Evolutionary conservation across 2,329 filamentous ascomycete genomes (phyloP).

Genomic region (Pyrenochaeta sp.): DNA sequence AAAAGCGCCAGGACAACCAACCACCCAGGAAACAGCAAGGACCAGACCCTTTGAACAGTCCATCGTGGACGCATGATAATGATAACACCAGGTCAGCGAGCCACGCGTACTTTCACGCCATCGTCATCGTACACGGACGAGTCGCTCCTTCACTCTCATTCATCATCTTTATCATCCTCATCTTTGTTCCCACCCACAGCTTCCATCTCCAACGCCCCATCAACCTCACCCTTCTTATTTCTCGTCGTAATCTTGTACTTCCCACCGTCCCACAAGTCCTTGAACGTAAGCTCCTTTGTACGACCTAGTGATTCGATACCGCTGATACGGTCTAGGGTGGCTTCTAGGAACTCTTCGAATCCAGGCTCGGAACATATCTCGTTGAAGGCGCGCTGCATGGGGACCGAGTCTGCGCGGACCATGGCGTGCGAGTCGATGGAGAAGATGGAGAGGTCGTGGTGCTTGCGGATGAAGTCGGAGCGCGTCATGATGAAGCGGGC

Average conservation of each 20-base stretch:
- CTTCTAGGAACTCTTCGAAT: constrained; percentile 83
- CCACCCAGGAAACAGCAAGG: neutral
- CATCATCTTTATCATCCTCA: constrained; percentile 29
- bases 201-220: constrained; percentile 44
- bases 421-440: constrained; percentile 87
- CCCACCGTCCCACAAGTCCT: constrained; percentile 87
- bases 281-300: constrained; percentile 94
- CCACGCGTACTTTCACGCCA: neutral
- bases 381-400: constrained; percentile 92
- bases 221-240: constrained; percentile 39
- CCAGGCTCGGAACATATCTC: constrained; percentile 79
- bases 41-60: neutral
- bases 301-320: constrained; percentile 92
- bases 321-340: constrained; percentile 83
- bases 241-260: constrained; percentile 65
- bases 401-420: constrained; percentile 91
- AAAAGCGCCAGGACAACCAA: neutral
- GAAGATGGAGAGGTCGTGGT: constrained; percentile 95
- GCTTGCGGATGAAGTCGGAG: constrained; percentile 89
- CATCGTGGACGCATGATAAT: neutral
- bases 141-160: neutral
- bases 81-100: neutral
- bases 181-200: constrained; percentile 38
- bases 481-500: constrained; percentile 85
- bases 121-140: neutral